Percentiles rank a stretch among this genome's conserved stretches.
These are phyloP conservation scores for Discostella stelligera DNA, from an alignment of 352 stramenopile species.

Conservation along the genomic window DNA sequence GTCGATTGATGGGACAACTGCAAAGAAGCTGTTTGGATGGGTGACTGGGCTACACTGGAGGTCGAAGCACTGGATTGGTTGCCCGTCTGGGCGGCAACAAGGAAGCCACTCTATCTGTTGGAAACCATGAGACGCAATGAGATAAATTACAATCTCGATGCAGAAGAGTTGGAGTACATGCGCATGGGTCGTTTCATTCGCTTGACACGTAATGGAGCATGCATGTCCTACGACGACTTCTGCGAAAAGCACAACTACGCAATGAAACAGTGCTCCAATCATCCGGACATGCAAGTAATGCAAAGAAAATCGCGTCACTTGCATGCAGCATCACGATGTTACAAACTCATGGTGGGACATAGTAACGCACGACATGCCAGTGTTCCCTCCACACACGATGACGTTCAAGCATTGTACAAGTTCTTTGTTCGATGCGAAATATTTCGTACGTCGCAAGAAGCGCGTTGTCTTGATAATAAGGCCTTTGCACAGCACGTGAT, in stretches of 20 bases:
- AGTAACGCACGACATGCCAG: not conserved
- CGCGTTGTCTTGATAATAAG: too few relatives aligned
- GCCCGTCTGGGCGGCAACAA: not conserved
- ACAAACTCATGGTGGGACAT: not conserved
- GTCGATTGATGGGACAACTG: constrained; percentile 1
- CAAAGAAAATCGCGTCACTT: not conserved
- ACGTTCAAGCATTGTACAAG: not conserved
- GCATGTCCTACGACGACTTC: too few relatives aligned
- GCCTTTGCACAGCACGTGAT: too few relatives aligned
- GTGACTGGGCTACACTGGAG: constrained; percentile 9
- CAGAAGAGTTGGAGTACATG: constrained; percentile 9
- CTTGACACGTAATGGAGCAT: not conserved
- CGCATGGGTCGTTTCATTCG: constrained; percentile 8
- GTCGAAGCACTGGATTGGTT: constrained; percentile 20
- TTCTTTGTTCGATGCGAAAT: too few relatives aligned
- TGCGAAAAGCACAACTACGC: too few relatives aligned
- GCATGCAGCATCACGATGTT: not conserved
- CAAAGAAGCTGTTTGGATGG: constrained; percentile 1
- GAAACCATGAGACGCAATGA: not conserved
- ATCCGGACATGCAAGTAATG: not conserved
- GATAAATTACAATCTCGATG: not conserved
- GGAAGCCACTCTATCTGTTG: constrained; percentile 1
- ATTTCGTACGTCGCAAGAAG: too few relatives aligned
- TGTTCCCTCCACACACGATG: not conserved
- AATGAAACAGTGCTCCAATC: too few relatives aligned